Base-by-base conservation (phyloP, 176 grass and related monocot species). In the Carex scoparia region DNA sequence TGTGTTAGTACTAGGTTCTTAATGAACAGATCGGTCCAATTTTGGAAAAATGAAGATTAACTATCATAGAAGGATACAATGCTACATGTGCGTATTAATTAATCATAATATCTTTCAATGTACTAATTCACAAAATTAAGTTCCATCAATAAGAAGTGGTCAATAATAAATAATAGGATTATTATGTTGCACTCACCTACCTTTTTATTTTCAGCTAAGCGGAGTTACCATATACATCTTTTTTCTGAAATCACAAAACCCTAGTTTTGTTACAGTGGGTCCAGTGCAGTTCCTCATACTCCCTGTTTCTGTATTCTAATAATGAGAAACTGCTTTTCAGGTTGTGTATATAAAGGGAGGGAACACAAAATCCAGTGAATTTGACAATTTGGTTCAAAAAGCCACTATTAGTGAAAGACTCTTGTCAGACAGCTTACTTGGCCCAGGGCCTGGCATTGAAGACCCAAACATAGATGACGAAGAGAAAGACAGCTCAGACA, bases 271-370 rank as follows among this genome's bases (percentile, higher is more conserved):
- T 75, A 28, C 10, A 30, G n/a, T 75, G 7, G n/a, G 44, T 28
- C n/a, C 69, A 23, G 69, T 19, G 65, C 69, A 18, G 37, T 44
- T 78, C 51, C 13, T 56, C 23, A 1, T 57, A 56, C 44, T 57
- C 3, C 37, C 16, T 44, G 2, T 57, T 57, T 56, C 13, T 35
- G 9, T 57, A 32, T 57, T 33, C 28, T 78, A 55, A 78, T 78
- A 11, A 56, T 32, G 28, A 78, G 12, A 13, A 28, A 78, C 49
- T 57, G 74, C 1, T 83, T 88, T 91, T 82, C 87, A 97, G 94
- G 92, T 88, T 86, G 95, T 91, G 33, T 94, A 92, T 89, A 85
- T 98, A 79, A 94, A 93, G 88, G 88, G 81, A 88, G 87, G 84
- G 79, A 90, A 80, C 68, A 80, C 77, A 33, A 85, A 85, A 78